Conservation (phyloP, 345 rosid species). For the Citropsis articulata region DNA sequence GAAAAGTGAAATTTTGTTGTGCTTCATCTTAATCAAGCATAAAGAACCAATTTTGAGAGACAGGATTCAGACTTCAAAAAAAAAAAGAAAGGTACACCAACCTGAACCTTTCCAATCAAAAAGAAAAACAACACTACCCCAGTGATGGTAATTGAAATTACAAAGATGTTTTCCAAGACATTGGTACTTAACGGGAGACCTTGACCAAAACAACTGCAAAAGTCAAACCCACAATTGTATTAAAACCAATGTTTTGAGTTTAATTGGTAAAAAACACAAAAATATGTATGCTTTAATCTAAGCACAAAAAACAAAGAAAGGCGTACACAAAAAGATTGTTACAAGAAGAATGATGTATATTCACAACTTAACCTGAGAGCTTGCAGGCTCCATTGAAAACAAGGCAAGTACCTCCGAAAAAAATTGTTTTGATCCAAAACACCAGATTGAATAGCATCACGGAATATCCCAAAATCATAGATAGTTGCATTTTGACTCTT, state of each 20-base stretch:
- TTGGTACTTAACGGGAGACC: neutral
- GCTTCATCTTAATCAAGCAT: neutral
- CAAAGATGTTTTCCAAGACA: conserved; percentile 7
- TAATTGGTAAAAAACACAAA: too few species aligned
- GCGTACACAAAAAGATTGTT: too few species aligned
- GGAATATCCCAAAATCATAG: conserved; percentile 2
- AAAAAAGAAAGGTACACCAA: neutral
- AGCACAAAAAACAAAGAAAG: too few species aligned
- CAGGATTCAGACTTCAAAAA: too few species aligned
- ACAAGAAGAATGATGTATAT: neutral
- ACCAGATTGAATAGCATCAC: neutral
- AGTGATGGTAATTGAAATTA: neutral
- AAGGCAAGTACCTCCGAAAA: neutral
- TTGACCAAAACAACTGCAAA: conserved; percentile 15
- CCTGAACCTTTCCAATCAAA: conserved; percentile 8
- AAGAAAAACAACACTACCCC: neutral
- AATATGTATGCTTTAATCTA: too few species aligned
- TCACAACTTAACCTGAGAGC: neutral
- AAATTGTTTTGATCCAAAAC: neutral
- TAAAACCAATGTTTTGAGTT: too few species aligned
- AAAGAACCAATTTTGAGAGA: neutral
- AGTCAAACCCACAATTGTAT: too few species aligned
- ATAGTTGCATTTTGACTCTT: neutral
- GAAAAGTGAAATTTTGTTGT: neutral
- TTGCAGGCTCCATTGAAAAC: neutral